Percentiles rank a stretch among this genome's conserved stretches.
phyloP scores from a whole-genome alignment of 129 eudicot species.

The Heracleum sosnowskyi region DNA sequence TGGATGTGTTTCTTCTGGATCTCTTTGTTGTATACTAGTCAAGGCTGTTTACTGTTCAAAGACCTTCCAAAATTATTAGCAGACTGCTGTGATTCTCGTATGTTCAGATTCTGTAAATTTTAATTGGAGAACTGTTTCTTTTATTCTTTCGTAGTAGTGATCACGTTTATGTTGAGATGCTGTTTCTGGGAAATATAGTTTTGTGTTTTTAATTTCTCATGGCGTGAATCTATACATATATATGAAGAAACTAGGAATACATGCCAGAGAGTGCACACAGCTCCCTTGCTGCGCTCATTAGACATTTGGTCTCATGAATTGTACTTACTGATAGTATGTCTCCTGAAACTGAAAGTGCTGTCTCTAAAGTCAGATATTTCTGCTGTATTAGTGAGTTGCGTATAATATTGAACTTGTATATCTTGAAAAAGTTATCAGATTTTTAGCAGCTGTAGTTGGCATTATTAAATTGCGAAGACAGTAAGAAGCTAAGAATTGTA shows the following conservation, averaged over 20 bases:
- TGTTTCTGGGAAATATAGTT: background rate
- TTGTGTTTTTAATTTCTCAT: background rate
- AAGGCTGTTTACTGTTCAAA: background rate
- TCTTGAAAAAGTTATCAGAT: too few species aligned
- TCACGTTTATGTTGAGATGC: background rate
- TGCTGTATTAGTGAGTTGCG: too few species aligned
- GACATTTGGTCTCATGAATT: too few species aligned
- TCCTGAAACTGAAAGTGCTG: too few species aligned
- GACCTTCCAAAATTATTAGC: background rate
- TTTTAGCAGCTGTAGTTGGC: too few species aligned
- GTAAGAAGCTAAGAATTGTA: too few species aligned
- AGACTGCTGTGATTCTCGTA: background rate
- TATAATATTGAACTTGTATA: too few species aligned
- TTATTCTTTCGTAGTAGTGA: background rate
- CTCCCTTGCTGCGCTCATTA: too few species aligned
- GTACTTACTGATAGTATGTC: too few species aligned
- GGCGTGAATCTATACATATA: background rate
- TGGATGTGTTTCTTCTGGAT: background rate
- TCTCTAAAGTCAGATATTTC: too few species aligned
- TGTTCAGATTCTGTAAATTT: background rate
- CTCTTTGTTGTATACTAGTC: slow-evolving; percentile 2
- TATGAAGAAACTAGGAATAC: background rate
- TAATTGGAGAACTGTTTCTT: background rate
- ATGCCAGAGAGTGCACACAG: too few species aligned
- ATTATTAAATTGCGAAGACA: too few species aligned